Percentiles rank a stretch among this genome's conserved stretches.
phyloP scores from a whole-genome alignment of 2,329 filamentous ascomycete species.

The Kalaharituber pfeilii region DNA sequence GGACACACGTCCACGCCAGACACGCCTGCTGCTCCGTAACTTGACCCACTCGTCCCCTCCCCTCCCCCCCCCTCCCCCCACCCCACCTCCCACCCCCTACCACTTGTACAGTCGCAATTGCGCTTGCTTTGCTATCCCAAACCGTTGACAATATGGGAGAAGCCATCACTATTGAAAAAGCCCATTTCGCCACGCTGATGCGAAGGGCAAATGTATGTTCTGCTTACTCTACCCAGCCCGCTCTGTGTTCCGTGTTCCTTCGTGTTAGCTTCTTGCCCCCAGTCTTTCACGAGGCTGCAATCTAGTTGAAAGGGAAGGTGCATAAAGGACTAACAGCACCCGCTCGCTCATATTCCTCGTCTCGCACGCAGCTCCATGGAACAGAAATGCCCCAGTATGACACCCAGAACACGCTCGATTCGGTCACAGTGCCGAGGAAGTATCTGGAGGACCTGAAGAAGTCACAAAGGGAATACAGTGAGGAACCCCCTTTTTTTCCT shows the following conservation, averaged over 20 bases:
- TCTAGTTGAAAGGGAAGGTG: background rate
- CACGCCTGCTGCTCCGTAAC: background rate
- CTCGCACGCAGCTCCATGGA: background rate
- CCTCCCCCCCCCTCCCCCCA: too few relatives aligned
- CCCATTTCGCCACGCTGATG: conserved; percentile 14
- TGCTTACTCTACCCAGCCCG: background rate
- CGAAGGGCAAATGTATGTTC: conserved; percentile 12
- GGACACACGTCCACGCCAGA: background rate
- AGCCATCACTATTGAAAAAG: conserved; percentile 15
- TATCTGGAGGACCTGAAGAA: conserved; percentile 10
- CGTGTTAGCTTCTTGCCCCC: background rate
- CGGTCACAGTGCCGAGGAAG: conserved; percentile 5
- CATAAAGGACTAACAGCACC: background rate
- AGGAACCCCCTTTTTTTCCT: background rate
- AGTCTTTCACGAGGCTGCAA: background rate
- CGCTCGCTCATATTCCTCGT: background rate
- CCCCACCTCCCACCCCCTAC: background rate
- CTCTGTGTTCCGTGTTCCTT: background rate
- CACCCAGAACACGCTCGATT: background rate
- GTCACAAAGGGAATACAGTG: conserved; percentile 11
- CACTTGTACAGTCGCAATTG: background rate
- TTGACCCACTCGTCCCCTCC: too few relatives aligned
- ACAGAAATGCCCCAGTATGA: conserved; percentile 3
- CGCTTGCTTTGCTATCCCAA: conserved; percentile 3
- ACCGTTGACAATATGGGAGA: conserved; percentile 6